Conservation (phyloP, 768 basidiomycete genomes). For the Termitomyces sp. region DNA sequence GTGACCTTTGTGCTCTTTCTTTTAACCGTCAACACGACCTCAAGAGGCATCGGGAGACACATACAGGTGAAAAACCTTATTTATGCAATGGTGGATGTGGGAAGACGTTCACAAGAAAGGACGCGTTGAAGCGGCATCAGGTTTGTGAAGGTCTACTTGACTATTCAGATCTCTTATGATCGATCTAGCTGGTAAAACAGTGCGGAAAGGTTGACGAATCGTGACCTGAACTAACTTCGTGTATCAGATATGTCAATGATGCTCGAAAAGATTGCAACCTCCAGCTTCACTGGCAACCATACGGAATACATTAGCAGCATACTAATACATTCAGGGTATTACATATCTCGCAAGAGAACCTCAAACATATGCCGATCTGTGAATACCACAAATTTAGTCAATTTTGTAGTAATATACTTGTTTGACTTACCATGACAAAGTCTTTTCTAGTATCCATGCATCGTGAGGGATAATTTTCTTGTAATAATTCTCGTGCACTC, state of each 20-base stretch:
- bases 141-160: constrained; percentile 29
- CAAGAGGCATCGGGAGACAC: constrained; percentile 80
- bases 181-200: constrained; percentile 63
- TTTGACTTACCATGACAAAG: constrained; percentile 22
- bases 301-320: constrained; percentile 9
- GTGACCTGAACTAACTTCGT: constrained; percentile 23
- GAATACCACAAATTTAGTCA: neutral
- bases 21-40: constrained; percentile 86
- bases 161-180: constrained; percentile 8
- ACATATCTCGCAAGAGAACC: constrained; percentile 8
- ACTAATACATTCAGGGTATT: constrained; percentile 10
- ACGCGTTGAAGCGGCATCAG: constrained; percentile 84
- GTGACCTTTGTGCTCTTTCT: constrained; percentile 71
- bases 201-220: constrained; percentile 68
- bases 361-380: constrained; percentile 5
- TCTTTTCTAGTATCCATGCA: constrained; percentile 83
- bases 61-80: constrained; percentile 82
- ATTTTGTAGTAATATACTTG: neutral
- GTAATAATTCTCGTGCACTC: constrained; percentile 73
- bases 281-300: neutral
- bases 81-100: constrained; percentile 80
- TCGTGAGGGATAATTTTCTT: constrained; percentile 82
- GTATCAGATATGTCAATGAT: constrained; percentile 3
- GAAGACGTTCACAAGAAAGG: constrained; percentile 84
- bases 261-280: neutral